Evolutionary conservation across 257 asterid species (phyloP), one percentile per base, ranked within the genome.

Genomic region (Plantago major): DNA sequence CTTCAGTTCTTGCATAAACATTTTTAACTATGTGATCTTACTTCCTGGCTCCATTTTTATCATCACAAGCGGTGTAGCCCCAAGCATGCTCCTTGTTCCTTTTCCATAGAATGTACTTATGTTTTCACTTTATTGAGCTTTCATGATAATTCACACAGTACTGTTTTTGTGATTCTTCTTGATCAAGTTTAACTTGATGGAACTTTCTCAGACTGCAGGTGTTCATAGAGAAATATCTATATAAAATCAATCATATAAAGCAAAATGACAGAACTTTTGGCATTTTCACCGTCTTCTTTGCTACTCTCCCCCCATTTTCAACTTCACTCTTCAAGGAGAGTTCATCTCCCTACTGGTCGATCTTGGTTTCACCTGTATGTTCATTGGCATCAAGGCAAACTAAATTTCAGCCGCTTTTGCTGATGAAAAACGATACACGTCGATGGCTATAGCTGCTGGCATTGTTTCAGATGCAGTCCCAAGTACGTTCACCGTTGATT

Each of bases 391-490:
- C 71, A 55, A 61, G 63, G 65, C 67, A 37, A 38, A 58, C 42
- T 10, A 40, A 11, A 7, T 61, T 57, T 76, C 82, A 8, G 54
- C 63, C 26, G 43, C 72, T 18, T 73, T 43, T 16, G 14, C 62
- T 28, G 74, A 52, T 66, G 51, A 44, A 63, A 79, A 67, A 57
- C 76, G 38, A 42, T 60, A 30, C 61, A 56, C 73, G 14, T 71
- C 67, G 70, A 76, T 58, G 38, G 61, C 72, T 61, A 72, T 48
- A 67, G 68, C 83, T 43, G 68, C 82, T 22, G 70, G 79, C 65
- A 76, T 73, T 13, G 68, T 81, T 54, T 82, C 89, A 10, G 96
- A 87, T 67, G 67, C 87, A 67, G 73, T 78, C 51, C 90, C 95
- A 13, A 81, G 95, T 37, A 86, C 89, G 58, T 84, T 82, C 43